phyloP scores from a whole-genome alignment of 2,329 filamentous ascomycete species.

The Colletotrichum eremochloae region DNA sequence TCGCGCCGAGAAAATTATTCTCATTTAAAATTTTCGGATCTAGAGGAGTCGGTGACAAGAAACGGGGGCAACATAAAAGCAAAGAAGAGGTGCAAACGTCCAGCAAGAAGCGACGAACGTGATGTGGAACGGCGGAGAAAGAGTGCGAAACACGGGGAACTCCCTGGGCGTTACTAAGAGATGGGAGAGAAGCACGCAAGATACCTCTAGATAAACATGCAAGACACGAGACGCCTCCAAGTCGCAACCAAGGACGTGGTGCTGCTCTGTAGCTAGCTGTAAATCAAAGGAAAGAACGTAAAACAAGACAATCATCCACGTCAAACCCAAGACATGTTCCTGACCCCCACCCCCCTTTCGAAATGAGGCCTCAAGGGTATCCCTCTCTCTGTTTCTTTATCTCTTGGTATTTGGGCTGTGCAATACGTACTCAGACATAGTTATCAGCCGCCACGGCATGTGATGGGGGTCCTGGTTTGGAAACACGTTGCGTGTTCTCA shows the following conservation, averaged over 20 bases:
- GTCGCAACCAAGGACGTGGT: conserved; percentile 28
- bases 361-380: conserved; percentile 2
- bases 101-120: conserved; percentile 8
- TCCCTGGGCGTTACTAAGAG: conserved; percentile 8
- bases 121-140: background rate
- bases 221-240: conserved; percentile 21
- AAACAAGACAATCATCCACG: conserved; percentile 24
- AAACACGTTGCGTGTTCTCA: conserved; percentile 28
- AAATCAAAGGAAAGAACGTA: conserved; percentile 23
- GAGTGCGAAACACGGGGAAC: conserved; percentile 16
- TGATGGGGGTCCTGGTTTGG: conserved; percentile 16
- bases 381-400: background rate
- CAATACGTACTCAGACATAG: background rate
- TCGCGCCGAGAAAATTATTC: background rate
- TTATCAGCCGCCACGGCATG: conserved; percentile 11
- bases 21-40: background rate
- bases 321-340: conserved; percentile 22
- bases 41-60: background rate
- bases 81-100: background rate
- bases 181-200: conserved; percentile 29
- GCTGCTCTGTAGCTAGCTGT: conserved; percentile 9
- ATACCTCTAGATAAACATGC: conserved; percentile 35
- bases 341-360: conserved; percentile 1
- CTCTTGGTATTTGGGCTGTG: conserved; percentile 15
- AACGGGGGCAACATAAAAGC: background rate